phyloP scores from a whole-genome alignment of 768 basidiomycete genomes.

The Termitomyces eurrhizus region DNA sequence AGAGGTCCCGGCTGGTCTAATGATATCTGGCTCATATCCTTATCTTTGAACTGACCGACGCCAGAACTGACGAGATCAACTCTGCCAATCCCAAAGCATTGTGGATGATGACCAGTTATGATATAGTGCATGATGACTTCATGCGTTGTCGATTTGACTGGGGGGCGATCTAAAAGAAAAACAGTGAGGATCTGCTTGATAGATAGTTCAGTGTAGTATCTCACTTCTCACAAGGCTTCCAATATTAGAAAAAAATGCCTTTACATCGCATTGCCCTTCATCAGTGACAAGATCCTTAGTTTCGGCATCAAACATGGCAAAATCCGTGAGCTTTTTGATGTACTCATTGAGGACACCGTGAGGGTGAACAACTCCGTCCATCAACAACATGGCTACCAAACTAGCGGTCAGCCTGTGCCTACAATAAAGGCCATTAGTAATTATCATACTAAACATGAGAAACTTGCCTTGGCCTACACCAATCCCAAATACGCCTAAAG shows the following conservation, averaged over 20 bases:
- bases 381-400: neutral
- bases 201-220: neutral
- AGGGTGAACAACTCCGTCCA: neutral
- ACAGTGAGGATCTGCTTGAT: neutral
- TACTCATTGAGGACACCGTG: neutral
- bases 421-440: neutral
- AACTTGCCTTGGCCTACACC: neutral
- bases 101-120: conserved; percentile 2
- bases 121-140: conserved; percentile 3
- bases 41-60: neutral
- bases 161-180: neutral
- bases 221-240: neutral
- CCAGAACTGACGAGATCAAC: neutral
- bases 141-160: neutral
- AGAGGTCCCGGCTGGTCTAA: neutral
- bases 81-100: neutral
- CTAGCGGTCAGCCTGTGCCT: neutral
- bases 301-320: neutral
- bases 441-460: neutral
- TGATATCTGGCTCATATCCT: conserved; percentile 1
- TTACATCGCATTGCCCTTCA: too few species aligned
- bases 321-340: neutral
- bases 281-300: neutral
- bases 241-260: neutral
- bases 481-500: neutral